Conservation (phyloP, 208 protist genomes). For the Naegleria fowleri region DNA sequence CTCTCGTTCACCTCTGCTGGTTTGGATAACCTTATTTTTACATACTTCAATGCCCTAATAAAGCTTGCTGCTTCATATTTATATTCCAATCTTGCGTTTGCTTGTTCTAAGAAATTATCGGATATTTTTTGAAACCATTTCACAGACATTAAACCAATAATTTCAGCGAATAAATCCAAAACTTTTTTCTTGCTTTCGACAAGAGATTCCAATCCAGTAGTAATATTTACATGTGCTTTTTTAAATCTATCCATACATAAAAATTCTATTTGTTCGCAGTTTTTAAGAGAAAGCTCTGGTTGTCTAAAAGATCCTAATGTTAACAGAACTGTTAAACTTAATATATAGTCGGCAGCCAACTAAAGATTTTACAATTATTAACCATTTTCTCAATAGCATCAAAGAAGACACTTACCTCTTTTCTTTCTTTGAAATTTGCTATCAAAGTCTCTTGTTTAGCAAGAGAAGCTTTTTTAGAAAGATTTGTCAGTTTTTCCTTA, state of each 20-base stretch:
- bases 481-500: not conserved
- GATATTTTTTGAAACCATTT: not conserved
- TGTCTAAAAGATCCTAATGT: not conserved
- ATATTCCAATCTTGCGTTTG: not conserved
- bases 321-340: not conserved
- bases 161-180: not conserved
- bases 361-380: too few relatives aligned
- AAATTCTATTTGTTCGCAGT: conserved; percentile 4
- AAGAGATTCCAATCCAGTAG: not conserved
- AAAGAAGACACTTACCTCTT: not conserved
- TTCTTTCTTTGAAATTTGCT: not conserved
- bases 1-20: not conserved
- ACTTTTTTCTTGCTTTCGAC: not conserved
- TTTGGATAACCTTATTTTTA: not conserved
- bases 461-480: not conserved
- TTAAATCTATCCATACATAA: conserved; percentile 23
- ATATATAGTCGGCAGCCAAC: conserved; percentile 15
- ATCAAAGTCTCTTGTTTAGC: not conserved
- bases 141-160: not conserved
- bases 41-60: not conserved
- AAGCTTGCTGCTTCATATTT: conserved; percentile 3
- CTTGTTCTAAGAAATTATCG: not conserved
- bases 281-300: conserved; percentile 5
- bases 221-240: not conserved
- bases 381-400: too few relatives aligned